phyloP scores from a whole-genome alignment of 345 rosid genomes.

The Murraya koenigii region DNA sequence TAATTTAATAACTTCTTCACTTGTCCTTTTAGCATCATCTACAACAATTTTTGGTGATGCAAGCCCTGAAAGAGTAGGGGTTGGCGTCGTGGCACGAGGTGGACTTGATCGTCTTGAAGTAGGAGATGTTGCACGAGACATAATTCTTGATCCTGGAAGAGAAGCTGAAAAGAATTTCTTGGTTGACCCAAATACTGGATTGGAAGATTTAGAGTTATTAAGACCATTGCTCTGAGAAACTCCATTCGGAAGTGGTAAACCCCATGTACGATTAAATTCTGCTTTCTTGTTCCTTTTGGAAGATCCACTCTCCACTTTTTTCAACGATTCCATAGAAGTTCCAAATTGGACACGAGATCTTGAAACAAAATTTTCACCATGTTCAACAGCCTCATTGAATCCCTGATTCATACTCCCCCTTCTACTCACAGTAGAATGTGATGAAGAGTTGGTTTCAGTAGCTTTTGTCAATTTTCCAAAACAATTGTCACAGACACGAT shows the following conservation, averaged over 20 bases:
- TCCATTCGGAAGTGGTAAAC: conserved; percentile 59
- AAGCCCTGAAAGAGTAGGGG: conserved; percentile 52
- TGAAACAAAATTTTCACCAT: conserved; percentile 46
- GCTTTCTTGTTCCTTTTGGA: conserved; percentile 57
- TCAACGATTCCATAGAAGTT: conserved; percentile 57
- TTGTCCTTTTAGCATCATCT: conserved; percentile 54
- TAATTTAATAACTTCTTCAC: conserved; percentile 60
- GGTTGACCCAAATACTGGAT: conserved; percentile 67
- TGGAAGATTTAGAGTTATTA: conserved; percentile 46
- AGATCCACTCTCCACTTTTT: conserved; percentile 47
- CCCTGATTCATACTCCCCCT: conserved; percentile 60
- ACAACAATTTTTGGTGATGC: conserved; percentile 48
- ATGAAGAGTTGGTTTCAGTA: conserved; percentile 46
- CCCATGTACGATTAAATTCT: conserved; percentile 54
- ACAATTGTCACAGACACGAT: conserved; percentile 75
- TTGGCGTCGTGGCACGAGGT: conserved; percentile 71
- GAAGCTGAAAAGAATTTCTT: conserved; percentile 75
- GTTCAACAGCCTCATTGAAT: conserved; percentile 37
- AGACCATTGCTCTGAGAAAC: conserved; percentile 46
- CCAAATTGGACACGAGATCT: conserved; percentile 49
- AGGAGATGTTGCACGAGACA: conserved; percentile 83
- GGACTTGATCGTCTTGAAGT: conserved; percentile 75
- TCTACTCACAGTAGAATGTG: conserved; percentile 49
- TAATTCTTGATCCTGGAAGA: conserved; percentile 79
- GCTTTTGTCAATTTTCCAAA: conserved; percentile 53